Conservation (phyloP, 345 rosid genomes). For the Bruguiera parviflora region DNA sequence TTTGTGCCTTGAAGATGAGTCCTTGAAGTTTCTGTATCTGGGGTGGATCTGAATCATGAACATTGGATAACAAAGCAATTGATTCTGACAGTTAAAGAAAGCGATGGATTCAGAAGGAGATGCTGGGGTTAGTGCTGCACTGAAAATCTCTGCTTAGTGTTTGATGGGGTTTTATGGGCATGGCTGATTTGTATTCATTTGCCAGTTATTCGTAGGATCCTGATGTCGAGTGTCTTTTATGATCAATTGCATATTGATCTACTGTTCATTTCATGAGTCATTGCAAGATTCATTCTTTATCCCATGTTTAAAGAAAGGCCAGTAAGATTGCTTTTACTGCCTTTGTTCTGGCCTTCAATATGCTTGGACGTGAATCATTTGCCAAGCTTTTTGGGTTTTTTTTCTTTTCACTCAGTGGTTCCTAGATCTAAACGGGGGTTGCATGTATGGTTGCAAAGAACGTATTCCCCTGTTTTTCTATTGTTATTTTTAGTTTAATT, state of each 20-base stretch:
- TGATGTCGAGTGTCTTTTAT: neutral
- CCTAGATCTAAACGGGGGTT: slow-evolving; percentile 4
- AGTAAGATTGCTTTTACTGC: neutral
- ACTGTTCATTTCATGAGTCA: neutral
- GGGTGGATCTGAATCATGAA: neutral
- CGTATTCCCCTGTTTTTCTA: no score
- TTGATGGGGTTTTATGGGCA: neutral
- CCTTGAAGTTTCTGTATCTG: neutral
- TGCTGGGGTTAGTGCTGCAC: slow-evolving; percentile 15
- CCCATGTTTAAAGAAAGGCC: neutral
- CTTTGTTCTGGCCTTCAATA: neutral
- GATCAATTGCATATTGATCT: neutral
- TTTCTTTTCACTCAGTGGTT: neutral
- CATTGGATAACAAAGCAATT: neutral
- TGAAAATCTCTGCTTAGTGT: neutral
- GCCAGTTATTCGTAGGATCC: neutral
- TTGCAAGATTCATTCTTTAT: neutral
- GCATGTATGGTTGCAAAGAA: no score
- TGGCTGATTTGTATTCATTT: neutral
- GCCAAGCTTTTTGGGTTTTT: neutral
- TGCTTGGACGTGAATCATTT: neutral
- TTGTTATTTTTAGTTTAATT: neutral
- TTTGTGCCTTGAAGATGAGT: no score
- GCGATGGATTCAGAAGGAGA: slow-evolving; percentile 21
- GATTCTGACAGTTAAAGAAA: neutral